Base-by-base conservation (phyloP, 371 early-diverging fungal species). In the Catenaria anguillulae region DNA sequence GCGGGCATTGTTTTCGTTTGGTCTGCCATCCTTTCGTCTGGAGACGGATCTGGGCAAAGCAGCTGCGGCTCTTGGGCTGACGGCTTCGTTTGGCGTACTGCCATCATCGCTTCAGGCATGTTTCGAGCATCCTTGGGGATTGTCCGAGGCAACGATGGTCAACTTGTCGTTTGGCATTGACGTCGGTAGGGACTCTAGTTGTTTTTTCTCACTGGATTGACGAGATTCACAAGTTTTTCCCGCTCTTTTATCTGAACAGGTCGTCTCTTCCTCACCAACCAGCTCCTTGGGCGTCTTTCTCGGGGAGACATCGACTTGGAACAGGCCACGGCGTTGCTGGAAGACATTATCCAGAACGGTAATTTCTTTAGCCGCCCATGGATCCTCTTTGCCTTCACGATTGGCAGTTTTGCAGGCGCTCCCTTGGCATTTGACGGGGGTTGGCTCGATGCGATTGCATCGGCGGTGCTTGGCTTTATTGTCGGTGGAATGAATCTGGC, bases 401-500 rank as follows among this genome's bases (percentile, higher is more conserved):
- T 58, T 21, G 58, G 40, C 29, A 24, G 26, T 24, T 58, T 58
- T 29, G 58, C 21, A 13, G 58, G 58, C 6, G 58, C 58, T 1
- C 58, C 58, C 8, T 23, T 58, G 19, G 58, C 58, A 13, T 58
- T 58, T 8, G 37, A 21, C 43, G 58, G 58, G 3, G 42, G 42
- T 0, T 58, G 58, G 58, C 15, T 8, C 26, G 58, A 58, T 19
- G 37, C 58, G 36, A 4, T 6, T 12, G 36, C 31, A 13, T 31
- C 58, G 2, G 17, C 36, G 19, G 42, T 58, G 12, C 37, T 58
- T 10, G 58, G 58, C 5, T 29, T 58, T 0, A 34, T 58, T 17
- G 58, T 58, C 58, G 58, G 58, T 24, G 24, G 12, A 34, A 24
- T 58, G 17, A 58, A 58, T 31, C 15, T 58, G 40, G 17, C 29